phyloP scores from a whole-genome alignment of 495 filamentous ascomycete genomes.

The Jackrogersella multiformis region DNA sequence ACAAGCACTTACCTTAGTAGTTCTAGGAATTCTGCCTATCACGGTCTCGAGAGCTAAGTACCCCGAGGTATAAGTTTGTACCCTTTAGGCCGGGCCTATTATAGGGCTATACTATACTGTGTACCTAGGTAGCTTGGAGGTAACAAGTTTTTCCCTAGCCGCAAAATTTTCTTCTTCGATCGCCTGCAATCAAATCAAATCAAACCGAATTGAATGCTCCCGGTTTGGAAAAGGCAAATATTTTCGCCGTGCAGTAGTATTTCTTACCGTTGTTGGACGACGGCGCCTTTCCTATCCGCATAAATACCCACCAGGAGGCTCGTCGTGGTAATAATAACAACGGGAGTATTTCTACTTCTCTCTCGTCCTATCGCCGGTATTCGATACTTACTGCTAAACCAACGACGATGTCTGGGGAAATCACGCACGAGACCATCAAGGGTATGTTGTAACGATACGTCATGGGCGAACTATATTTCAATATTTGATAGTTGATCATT shows the following conservation, averaged over 20 bases:
- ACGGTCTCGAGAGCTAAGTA: neutral
- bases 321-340: neutral
- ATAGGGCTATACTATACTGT: neutral
- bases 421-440: constrained; percentile 69
- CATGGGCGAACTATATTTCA: neutral
- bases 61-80: constrained; percentile 19
- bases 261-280: constrained; percentile 7
- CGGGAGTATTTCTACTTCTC: neutral
- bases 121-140: too few species aligned
- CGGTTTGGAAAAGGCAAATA: constrained; percentile 34
- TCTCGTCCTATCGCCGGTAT: constrained; percentile 15
- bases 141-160: constrained; percentile 20
- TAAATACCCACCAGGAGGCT: constrained; percentile 3
- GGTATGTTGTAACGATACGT: constrained; percentile 46
- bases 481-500: too few species aligned
- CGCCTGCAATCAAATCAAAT: too few species aligned
- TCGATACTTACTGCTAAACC: constrained; percentile 13
- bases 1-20: constrained; percentile 7
- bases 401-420: constrained; percentile 55
- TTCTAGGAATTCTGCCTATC: neutral
- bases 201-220: too few species aligned
- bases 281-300: neutral
- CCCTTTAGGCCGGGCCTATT: constrained; percentile 11
- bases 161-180: constrained; percentile 45
- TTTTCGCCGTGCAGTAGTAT: constrained; percentile 22